phyloP scores from a whole-genome alignment of 2,329 filamentous ascomycete genomes.

The Coniochaeta prunicola region DNA sequence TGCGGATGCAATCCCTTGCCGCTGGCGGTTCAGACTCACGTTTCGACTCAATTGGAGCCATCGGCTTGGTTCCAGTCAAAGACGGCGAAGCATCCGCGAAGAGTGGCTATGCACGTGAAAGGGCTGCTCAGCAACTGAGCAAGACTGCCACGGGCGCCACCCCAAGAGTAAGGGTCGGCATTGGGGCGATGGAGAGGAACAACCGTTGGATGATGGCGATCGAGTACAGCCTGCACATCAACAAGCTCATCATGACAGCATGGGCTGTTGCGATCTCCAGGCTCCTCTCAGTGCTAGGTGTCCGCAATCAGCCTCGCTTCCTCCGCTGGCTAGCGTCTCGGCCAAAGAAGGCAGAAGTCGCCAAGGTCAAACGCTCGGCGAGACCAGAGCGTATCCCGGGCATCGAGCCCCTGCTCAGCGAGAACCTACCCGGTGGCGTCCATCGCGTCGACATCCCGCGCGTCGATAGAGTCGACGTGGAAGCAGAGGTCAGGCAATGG shows the following conservation, averaged over 20 bases:
- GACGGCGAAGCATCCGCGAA: conserved; percentile 32
- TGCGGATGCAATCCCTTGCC: conserved; percentile 40
- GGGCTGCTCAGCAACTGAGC: conserved; percentile 52
- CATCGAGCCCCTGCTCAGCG: not conserved
- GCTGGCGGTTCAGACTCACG: conserved; percentile 33
- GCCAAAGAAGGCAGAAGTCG: conserved; percentile 12
- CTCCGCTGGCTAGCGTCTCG: conserved; percentile 42
- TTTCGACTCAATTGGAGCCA: conserved; percentile 45
- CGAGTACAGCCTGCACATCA: conserved; percentile 72
- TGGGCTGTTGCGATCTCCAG: conserved; percentile 46
- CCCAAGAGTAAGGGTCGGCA: conserved; percentile 46
- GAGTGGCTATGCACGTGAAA: conserved; percentile 63
- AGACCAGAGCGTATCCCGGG: conserved; percentile 6
- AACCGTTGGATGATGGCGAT: conserved; percentile 70
- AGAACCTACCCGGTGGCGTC: not conserved
- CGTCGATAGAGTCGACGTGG: conserved; percentile 68
- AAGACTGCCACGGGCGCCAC: conserved; percentile 36
- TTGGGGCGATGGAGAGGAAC: conserved; percentile 72
- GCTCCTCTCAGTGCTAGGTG: conserved; percentile 49
- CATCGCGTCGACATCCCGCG: conserved; percentile 35
- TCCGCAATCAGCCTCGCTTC: conserved; percentile 58
- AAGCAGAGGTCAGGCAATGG: conserved; percentile 65
- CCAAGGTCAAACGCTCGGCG: conserved; percentile 16
- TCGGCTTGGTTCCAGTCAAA: conserved; percentile 48
- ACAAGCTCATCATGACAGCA: conserved; percentile 54